A percentile compares a stretch with the other conserved stretches of the same genome.
Evolutionary conservation across 1,139 yeast genomes (phyloP).

Genomic region (Debaryomyces coudertii): DNA sequence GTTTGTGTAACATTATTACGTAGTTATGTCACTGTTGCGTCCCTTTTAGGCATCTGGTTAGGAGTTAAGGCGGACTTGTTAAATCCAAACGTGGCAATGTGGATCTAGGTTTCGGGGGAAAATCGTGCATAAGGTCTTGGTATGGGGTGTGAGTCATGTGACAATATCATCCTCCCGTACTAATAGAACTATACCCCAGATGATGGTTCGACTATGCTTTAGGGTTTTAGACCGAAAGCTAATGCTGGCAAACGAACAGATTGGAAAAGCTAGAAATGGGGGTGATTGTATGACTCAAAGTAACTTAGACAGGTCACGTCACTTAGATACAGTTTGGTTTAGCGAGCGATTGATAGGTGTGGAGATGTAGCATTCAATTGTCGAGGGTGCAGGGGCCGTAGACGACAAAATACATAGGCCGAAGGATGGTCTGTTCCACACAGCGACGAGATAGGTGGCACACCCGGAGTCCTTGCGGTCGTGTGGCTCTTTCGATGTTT

Average conservation of each 20-base stretch:
- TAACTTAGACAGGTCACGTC: too few species aligned
- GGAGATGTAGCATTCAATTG: too few species aligned
- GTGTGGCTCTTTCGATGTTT: background rate
- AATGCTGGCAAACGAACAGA: background rate
- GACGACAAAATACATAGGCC: too few species aligned
- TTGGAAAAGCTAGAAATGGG: background rate
- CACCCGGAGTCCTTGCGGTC: background rate
- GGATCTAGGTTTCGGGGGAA: constrained; percentile 4
- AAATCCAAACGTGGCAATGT: background rate
- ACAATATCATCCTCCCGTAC: background rate
- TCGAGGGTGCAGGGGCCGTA: too few species aligned
- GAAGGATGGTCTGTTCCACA: background rate
- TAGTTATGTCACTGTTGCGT: background rate
- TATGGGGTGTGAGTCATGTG: background rate
- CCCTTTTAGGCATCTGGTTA: background rate
- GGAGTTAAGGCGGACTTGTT: background rate
- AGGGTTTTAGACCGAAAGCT: background rate
- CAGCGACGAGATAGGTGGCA: background rate
- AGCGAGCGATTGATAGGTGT: too few species aligned
- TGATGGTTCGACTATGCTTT: background rate
- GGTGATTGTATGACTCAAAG: too few species aligned
- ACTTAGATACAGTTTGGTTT: too few species aligned
- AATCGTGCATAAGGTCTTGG: background rate
- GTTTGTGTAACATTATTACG: constrained; percentile 4
- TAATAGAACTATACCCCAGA: background rate